A percentile compares a stretch with the other conserved stretches of the same genome.
These are phyloP conservation scores for Blastobotrys buckinghamii DNA, from an alignment of 1,139 yeast genomes.

Conservation along the genomic window DNA sequence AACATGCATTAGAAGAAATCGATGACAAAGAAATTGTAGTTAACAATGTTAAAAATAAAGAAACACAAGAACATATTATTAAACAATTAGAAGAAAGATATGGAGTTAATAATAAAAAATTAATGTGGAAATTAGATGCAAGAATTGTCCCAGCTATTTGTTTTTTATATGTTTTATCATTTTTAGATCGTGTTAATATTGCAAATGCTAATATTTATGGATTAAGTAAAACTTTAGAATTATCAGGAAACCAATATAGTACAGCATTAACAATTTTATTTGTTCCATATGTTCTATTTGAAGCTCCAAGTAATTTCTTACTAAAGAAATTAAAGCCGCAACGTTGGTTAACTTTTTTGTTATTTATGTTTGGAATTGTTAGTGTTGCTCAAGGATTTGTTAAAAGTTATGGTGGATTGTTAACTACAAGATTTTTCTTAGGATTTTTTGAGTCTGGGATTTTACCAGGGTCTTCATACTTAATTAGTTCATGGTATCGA, in stretches of 20 bases:
- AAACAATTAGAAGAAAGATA: conserved; percentile 38
- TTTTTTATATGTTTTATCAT: conserved; percentile 59
- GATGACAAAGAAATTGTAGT: background rate
- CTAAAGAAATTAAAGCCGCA: conserved; percentile 60
- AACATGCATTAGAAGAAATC: too few species aligned
- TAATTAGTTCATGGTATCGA: conserved; percentile 49
- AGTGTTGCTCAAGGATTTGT: conserved; percentile 65
- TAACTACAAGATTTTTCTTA: conserved; percentile 55
- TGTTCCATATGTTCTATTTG: conserved; percentile 64
- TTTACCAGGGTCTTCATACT: conserved; percentile 68
- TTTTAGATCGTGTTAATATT: conserved; percentile 67
- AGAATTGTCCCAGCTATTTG: conserved; percentile 69
- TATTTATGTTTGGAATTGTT: conserved; percentile 55
- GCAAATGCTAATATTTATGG: conserved; percentile 72
- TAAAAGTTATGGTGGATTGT: conserved; percentile 50
- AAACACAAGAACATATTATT: conserved; percentile 23
- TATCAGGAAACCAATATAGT: conserved; percentile 44
- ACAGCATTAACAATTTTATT: conserved; percentile 58
- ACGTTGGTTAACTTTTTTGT: conserved; percentile 52
- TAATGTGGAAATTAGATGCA: conserved; percentile 59
- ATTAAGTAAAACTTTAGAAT: conserved; percentile 27
- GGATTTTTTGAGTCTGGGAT: conserved; percentile 66
- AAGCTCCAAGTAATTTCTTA: conserved; percentile 58
- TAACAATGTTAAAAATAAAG: background rate
- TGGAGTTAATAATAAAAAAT: conserved; percentile 41